Conservation (phyloP, 116 monocot species). For the Dioscorea cayenensis region DNA sequence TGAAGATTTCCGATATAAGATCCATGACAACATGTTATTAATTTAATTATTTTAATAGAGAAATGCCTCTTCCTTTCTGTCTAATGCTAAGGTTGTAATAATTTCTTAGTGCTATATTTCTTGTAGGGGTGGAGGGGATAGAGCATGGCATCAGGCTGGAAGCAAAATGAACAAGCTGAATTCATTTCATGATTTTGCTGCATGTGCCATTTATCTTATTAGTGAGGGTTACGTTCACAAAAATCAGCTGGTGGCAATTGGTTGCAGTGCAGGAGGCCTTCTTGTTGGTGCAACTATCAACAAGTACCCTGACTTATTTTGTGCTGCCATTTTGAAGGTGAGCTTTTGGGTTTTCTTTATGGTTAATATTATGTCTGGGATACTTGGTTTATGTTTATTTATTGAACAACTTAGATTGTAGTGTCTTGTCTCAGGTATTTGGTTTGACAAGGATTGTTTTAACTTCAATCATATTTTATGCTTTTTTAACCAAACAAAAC, state of each 20-base stretch:
- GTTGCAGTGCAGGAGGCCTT: constrained; percentile 93
- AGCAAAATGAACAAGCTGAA: constrained; percentile 59
- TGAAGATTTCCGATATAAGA: no score
- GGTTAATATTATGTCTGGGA: no score
- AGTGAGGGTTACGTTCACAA: constrained; percentile 77
- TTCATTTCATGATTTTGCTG: constrained; percentile 83
- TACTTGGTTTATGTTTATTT: neutral
- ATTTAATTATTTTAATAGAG: neutral
- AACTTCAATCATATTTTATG: no score
- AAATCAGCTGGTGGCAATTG: constrained; percentile 65
- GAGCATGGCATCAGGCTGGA: constrained; percentile 74
- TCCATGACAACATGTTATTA: neutral
- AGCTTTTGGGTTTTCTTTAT: constrained; percentile 4
- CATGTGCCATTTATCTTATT: constrained; percentile 72
- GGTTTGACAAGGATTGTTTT: no score
- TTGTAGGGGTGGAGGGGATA: constrained; percentile 60
- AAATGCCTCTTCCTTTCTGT: neutral
- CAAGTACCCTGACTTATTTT: constrained; percentile 64
- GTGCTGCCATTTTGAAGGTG: constrained; percentile 90
- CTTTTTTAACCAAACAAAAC: no score
- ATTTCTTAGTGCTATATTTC: neutral
- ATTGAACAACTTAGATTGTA: no score
- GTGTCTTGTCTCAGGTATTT: no score
- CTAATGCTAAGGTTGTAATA: neutral
- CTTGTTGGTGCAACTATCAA: constrained; percentile 77